Base-by-base conservation (phyloP, 2,329 filamentous ascomycete species). In the Cladorrhinum sp. region DNA sequence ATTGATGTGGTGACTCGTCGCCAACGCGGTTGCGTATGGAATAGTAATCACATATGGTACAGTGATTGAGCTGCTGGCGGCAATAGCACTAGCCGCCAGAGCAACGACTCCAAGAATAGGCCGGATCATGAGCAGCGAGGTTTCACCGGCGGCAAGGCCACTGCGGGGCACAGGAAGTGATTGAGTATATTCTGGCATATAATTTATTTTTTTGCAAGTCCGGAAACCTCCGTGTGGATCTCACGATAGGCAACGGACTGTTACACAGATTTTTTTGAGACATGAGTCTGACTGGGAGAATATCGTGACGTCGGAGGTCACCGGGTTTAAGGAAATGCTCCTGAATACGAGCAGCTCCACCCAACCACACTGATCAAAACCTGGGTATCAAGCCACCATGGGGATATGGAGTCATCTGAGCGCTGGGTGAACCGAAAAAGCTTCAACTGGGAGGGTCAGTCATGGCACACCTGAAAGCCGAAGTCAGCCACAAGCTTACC, bases 71-170 rank as follows among this genome's bases (percentile, higher is more conserved):
- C 53, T 49, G 18, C 24, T 49, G 23, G 38, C 38, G 41, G 53
- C 38, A 45, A 51, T 13, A 36, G 57, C 50, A 29, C 54, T 36
- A 8, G 57, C 49, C 18, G 57, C 60, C 23, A 62, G 54, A 48
- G 38, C 57, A 36, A 27, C n/a, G 24, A 57, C 49, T 41, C 51
- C 22, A 24, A 50, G 20, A 50, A 23, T 13, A 45, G 3, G 24
- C 25, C 22, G 18, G 49, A 52, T 56, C 57, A 59, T 59, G 49
- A 29, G 27, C 3, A 36, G 16, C 27, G 27, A 55, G 49, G 18
- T 22, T 48, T 56, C 53, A 32, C 57, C n/a, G 57, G 41, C 45
- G 12, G 27, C 51, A 29, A 38, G 29, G 53, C 25, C 57, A 20
- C 53, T 27, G 18, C 53, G n/a, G 12, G 53, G 18, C 38, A 48